Evolutionary conservation across 768 basidiomycete genomes (phyloP).

Genomic region (Phaeotremella fagi): DNA sequence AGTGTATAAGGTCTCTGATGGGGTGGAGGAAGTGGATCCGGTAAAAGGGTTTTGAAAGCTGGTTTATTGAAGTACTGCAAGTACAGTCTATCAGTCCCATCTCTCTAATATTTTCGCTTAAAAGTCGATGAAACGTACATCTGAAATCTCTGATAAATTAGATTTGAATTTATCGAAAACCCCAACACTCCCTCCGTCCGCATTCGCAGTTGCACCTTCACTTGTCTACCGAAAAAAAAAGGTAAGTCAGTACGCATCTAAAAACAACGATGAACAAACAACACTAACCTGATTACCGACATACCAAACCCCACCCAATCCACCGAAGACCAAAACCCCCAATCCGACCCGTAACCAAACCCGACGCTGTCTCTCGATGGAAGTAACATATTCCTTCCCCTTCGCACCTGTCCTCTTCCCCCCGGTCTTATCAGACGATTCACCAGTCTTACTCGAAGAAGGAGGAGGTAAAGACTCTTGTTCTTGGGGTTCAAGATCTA

Average conservation of each 20-base stretch:
- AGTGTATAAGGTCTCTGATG: slow-evolving; percentile 89
- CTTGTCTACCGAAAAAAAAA: slow-evolving; percentile 20
- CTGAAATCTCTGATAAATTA: slow-evolving; percentile 33
- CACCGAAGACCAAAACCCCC: slow-evolving; percentile 53
- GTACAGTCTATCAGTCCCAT: not conserved
- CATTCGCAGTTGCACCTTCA: slow-evolving; percentile 7
- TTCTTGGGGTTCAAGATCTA: slow-evolving; percentile 47
- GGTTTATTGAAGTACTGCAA: slow-evolving; percentile 88
- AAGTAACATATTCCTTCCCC: slow-evolving; percentile 70
- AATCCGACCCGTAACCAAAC: slow-evolving; percentile 58
- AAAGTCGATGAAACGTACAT: slow-evolving; percentile 31
- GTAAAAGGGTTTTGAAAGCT: slow-evolving; percentile 84
- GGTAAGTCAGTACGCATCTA: no score
- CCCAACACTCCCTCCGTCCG: slow-evolving; percentile 57
- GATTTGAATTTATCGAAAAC: slow-evolving; percentile 36
- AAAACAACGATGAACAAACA: no score
- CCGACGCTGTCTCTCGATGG: slow-evolving; percentile 67
- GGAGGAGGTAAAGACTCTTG: slow-evolving; percentile 21
- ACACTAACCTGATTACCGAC: slow-evolving; percentile 68
- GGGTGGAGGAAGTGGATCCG: slow-evolving; percentile 73
- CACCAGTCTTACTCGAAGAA: slow-evolving; percentile 2
- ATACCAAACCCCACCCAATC: slow-evolving; percentile 59
- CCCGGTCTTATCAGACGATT: not conserved
- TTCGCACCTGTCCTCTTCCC: slow-evolving; percentile 40
- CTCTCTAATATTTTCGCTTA: no score